phyloP scores from a whole-genome alignment of 495 filamentous ascomycete genomes.

The Clohesyomyces aquaticus region DNA sequence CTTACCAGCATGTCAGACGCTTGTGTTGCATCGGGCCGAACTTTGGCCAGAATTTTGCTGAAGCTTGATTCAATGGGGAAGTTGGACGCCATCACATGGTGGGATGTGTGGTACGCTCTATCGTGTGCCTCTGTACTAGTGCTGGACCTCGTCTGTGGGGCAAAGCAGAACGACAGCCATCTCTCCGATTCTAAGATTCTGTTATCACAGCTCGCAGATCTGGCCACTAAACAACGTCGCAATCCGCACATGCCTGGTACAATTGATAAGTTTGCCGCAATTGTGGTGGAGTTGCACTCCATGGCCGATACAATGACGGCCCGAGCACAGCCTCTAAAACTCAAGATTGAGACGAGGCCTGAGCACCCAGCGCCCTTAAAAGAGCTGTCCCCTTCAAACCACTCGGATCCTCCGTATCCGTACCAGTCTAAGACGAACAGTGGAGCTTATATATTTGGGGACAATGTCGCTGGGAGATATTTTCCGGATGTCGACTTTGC shows the following conservation, averaged over 20 bases:
- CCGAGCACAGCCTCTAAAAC: not conserved
- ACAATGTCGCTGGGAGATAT: slow-evolving; percentile 10
- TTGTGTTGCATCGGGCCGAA: slow-evolving; percentile 37
- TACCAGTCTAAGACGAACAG: slow-evolving; percentile 26
- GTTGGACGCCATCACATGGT: slow-evolving; percentile 41
- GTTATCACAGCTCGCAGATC: slow-evolving; percentile 29
- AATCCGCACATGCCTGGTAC: slow-evolving; percentile 37
- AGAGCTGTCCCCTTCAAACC: not conserved
- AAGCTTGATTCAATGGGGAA: slow-evolving; percentile 34
- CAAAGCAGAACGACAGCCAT: not conserved
- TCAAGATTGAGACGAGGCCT: not conserved
- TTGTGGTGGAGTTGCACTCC: slow-evolving; percentile 22
- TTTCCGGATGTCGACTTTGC: slow-evolving; percentile 10
- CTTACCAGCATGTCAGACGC: slow-evolving; percentile 26
- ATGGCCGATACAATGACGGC: slow-evolving; percentile 26
- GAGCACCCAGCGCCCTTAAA: no score
- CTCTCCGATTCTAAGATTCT: slow-evolving; percentile 22
- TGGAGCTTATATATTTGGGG: slow-evolving; percentile 29
- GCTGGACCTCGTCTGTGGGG: slow-evolving; percentile 36
- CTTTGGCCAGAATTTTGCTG: slow-evolving; percentile 32
- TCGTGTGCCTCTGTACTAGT: slow-evolving; percentile 39
- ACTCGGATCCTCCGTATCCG: not conserved
- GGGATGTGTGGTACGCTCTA: slow-evolving; percentile 42
- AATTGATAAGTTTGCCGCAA: slow-evolving; percentile 30
- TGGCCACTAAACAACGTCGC: slow-evolving; percentile 10